Evolutionary conservation across 495 filamentous ascomycete species (phyloP).

Genomic region (Annulohypoxylon nitens): DNA sequence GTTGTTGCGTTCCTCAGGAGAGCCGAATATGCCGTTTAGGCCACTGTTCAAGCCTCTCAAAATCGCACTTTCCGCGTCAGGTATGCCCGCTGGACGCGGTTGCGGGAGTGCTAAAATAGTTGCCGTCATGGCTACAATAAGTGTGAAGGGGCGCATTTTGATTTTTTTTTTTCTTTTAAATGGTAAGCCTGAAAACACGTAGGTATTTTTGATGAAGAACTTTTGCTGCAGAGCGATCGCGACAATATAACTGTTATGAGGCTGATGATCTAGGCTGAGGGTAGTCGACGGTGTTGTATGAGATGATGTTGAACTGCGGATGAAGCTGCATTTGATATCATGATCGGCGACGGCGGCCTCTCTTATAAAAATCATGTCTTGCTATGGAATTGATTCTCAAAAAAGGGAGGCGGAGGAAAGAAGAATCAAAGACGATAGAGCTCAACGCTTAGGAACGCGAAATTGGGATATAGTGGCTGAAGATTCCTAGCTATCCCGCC

Average conservation of each 20-base stretch:
- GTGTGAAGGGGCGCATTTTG: slow-evolving; percentile 32
- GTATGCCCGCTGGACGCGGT: slow-evolving; percentile 13
- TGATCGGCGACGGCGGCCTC: background rate
- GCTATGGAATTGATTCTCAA: slow-evolving; percentile 1
- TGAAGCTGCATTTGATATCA: background rate
- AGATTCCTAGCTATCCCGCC: slow-evolving; percentile 37
- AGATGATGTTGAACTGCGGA: slow-evolving; percentile 19
- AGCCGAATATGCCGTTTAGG: slow-evolving; percentile 18
- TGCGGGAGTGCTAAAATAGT: slow-evolving; percentile 22
- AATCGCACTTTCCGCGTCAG: slow-evolving; percentile 15
- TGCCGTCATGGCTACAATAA: slow-evolving; percentile 33
- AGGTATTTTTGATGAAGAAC: background rate
- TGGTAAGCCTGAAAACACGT: background rate
- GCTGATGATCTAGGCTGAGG: background rate
- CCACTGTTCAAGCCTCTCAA: slow-evolving; percentile 1
- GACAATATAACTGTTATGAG: background rate
- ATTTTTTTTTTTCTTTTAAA: background rate
- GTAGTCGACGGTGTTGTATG: slow-evolving; percentile 4
- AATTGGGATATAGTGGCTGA: slow-evolving; percentile 37
- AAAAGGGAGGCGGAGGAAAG: slow-evolving; percentile 29
- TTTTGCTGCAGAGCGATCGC: background rate
- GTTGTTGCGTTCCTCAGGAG: background rate
- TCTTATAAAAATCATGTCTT: slow-evolving; percentile 21
- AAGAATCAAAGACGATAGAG: slow-evolving; percentile 27
- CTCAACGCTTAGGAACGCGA: slow-evolving; percentile 21